Evolutionary conservation across 2,329 filamentous ascomycete species (phyloP).

Genomic region (Ophiostoma ulmi): DNA sequence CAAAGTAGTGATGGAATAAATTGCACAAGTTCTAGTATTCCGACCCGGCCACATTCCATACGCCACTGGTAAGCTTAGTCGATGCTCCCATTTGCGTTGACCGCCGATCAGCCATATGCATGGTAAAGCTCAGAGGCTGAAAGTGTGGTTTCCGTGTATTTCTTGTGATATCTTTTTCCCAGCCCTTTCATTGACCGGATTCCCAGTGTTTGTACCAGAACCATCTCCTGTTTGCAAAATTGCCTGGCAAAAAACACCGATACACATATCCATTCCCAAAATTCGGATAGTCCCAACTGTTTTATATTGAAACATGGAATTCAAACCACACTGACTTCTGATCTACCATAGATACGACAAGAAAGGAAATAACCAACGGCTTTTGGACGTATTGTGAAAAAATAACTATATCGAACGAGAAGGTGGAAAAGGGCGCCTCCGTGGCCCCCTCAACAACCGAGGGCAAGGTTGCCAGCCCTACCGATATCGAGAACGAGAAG

Average conservation of each 20-base stretch:
- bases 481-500: conserved; percentile 1
- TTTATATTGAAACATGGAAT: no score
- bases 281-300: background rate
- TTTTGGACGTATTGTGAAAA: background rate
- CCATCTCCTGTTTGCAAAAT: background rate
- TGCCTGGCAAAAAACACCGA: conserved; percentile 2
- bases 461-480: background rate
- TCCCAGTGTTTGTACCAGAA: conserved; percentile 14
- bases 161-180: background rate
- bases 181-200: background rate
- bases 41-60: background rate
- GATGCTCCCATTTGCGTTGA: background rate
- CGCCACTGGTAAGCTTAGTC: background rate
- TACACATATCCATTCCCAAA: background rate
- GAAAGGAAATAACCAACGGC: background rate
- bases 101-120: background rate
- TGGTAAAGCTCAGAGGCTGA: background rate
- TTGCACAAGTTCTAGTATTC: background rate
- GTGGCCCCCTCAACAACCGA: background rate
- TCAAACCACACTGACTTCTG: no score
- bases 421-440: background rate
- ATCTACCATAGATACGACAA: no score
- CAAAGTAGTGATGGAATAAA: no score
- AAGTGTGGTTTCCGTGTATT: background rate
- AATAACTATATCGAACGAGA: background rate